phyloP scores from a whole-genome alignment of 2,329 filamentous ascomycete species.

The Neurospora sp. region DNA sequence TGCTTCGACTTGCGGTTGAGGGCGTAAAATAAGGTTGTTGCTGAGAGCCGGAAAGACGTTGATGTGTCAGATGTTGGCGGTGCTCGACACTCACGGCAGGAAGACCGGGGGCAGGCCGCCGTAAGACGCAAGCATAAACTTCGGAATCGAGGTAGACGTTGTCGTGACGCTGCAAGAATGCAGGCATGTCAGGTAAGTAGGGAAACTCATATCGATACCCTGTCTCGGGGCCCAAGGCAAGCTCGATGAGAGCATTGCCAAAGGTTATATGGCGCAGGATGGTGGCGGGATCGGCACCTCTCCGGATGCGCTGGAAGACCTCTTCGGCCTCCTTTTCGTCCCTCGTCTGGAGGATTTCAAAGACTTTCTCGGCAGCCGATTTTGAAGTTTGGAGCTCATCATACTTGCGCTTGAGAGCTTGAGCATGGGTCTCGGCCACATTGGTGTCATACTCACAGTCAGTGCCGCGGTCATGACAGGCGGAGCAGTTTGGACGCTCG shows the following conservation, averaged over 20 bases:
- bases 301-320: constrained; percentile 26
- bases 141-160: constrained; percentile 24
- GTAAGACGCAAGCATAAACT: constrained; percentile 16
- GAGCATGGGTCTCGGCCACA: constrained; percentile 22
- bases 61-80: neutral
- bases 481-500: constrained; percentile 21
- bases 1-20: neutral
- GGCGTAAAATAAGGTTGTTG: constrained; percentile 1
- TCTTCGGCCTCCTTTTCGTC: constrained; percentile 23
- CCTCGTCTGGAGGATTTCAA: constrained; percentile 16
- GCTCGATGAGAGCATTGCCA: constrained; percentile 29
- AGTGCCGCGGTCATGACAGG: constrained; percentile 20
- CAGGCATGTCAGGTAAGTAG: constrained; percentile 24
- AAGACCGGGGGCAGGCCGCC: neutral
- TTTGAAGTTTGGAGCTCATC: constrained; percentile 20
- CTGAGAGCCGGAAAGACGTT: neutral
- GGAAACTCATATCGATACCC: constrained; percentile 31
- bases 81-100: neutral
- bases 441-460: constrained; percentile 23
- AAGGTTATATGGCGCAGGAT: constrained; percentile 26
- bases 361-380: constrained; percentile 21
- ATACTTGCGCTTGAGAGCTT: constrained; percentile 24
- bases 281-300: constrained; percentile 21
- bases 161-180: constrained; percentile 15
- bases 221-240: constrained; percentile 27